Percentiles rank a stretch among this genome's conserved stretches.
Evolutionary conservation across 1,139 yeast species (phyloP).

Genomic region (Candida sanyaensis): DNA sequence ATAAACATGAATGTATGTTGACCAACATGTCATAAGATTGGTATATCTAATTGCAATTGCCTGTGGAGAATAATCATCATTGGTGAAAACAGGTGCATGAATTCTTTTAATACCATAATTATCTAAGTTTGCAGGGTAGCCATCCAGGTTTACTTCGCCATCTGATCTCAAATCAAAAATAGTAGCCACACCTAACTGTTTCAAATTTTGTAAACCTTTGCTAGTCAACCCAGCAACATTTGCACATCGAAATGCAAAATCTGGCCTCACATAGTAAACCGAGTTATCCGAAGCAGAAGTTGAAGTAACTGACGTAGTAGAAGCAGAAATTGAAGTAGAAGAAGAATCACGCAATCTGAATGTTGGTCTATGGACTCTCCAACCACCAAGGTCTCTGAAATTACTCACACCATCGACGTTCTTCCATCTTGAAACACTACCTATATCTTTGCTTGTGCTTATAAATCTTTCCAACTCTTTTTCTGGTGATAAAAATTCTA

Average conservation of each 20-base stretch:
- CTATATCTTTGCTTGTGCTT: slow-evolving; percentile 35
- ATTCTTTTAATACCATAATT: slow-evolving; percentile 50
- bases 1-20: slow-evolving; percentile 66
- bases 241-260: slow-evolving; percentile 65
- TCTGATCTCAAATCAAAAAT: slow-evolving; percentile 72
- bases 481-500: slow-evolving; percentile 53
- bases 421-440: slow-evolving; percentile 56
- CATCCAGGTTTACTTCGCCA: slow-evolving; percentile 57
- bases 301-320: slow-evolving; percentile 72
- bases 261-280: slow-evolving; percentile 52
- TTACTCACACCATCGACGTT: slow-evolving; percentile 67
- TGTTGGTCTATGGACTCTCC: slow-evolving; percentile 44
- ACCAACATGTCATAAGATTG: slow-evolving; percentile 60
- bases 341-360: slow-evolving; percentile 15
- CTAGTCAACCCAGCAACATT: slow-evolving; percentile 52
- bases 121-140: slow-evolving; percentile 37
- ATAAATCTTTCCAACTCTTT: slow-evolving; percentile 56
- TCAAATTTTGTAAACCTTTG: slow-evolving; percentile 42
- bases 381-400: slow-evolving; percentile 84
- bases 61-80: slow-evolving; percentile 64
- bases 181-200: slow-evolving; percentile 49
- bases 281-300: slow-evolving; percentile 5
- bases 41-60: slow-evolving; percentile 60
- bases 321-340: too few species aligned
- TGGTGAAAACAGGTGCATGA: slow-evolving; percentile 62